Conservation (phyloP, 148 eudicot species). For the Pouteria glomerata region DNA sequence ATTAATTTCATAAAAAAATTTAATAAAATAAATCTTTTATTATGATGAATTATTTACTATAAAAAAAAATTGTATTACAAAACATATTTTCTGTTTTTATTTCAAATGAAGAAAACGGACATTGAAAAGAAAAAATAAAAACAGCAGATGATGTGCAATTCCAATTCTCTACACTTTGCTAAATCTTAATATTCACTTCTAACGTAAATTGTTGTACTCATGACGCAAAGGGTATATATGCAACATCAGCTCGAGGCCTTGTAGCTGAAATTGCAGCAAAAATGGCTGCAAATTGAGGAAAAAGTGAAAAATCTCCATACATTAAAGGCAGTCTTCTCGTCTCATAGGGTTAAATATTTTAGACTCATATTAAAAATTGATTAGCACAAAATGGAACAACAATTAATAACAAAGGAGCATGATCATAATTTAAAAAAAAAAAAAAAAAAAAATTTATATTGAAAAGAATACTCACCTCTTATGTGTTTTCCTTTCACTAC, state of each 20-base stretch:
- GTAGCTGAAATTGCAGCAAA: constrained; percentile 83
- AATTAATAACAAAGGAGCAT: background rate
- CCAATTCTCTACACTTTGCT: background rate
- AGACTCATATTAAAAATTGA: background rate
- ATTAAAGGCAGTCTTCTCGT: too few relatives aligned
- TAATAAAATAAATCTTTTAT: too few relatives aligned
- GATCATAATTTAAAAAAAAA: background rate
- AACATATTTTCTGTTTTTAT: too few relatives aligned
- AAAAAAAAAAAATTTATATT: too few relatives aligned
- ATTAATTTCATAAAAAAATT: too few relatives aligned
- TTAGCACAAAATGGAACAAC: background rate
- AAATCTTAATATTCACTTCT: background rate
- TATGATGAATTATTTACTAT: too few relatives aligned
- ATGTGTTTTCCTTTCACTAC: constrained; percentile 84
- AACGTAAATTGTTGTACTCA: background rate
- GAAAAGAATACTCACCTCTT: constrained; percentile 48
- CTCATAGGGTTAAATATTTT: constrained; percentile 11
- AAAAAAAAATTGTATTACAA: too few relatives aligned
- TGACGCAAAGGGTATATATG: constrained; percentile 72
- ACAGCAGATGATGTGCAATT: background rate
- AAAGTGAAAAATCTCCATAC: constrained; percentile 14
- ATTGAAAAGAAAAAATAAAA: too few relatives aligned
- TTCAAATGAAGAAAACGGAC: too few relatives aligned
- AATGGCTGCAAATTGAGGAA: constrained; percentile 58
- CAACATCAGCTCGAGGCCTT: constrained; percentile 94